Conservation (phyloP, 257 asterid species). For the Jasminum sambac region DNA sequence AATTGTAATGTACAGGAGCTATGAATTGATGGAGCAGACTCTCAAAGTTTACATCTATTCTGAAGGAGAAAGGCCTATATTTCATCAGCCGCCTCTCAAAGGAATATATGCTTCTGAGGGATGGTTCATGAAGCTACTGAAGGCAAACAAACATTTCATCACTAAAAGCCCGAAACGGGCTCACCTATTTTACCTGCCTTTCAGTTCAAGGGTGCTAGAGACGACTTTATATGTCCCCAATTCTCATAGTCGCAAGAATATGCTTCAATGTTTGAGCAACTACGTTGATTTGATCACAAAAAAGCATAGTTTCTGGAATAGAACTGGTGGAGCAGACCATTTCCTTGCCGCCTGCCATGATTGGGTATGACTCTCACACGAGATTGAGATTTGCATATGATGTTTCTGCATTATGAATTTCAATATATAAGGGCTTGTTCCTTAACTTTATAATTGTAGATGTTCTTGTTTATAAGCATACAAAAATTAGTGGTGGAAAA, state of each 20-base stretch:
- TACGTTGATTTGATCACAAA: constrained; percentile 42
- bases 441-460: too few relatives aligned
- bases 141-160: constrained; percentile 48
- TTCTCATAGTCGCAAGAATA: constrained; percentile 48
- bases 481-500: too few relatives aligned
- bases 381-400: not conserved
- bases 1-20: constrained; percentile 59
- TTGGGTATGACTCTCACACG: constrained; percentile 53
- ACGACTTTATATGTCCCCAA: constrained; percentile 49
- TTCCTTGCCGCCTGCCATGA: constrained; percentile 90
- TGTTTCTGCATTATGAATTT: too few relatives aligned
- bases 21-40: constrained; percentile 76
- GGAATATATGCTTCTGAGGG: constrained; percentile 93
- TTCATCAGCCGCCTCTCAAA: constrained; percentile 71
- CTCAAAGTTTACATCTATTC: constrained; percentile 68
- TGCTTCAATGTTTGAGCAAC: constrained; percentile 38
- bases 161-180: constrained; percentile 64
- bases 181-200: constrained; percentile 76
- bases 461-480: too few relatives aligned
- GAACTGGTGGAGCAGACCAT: constrained; percentile 77
- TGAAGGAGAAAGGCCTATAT: constrained; percentile 76
- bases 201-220: constrained; percentile 60
- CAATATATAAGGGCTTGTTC: too few relatives aligned
- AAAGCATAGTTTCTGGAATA: constrained; percentile 64
- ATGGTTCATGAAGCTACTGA: constrained; percentile 79